These are phyloP conservation scores for Elongisporangium prolatum DNA, from an alignment of 352 stramenopile species.

Conservation along the genomic window DNA sequence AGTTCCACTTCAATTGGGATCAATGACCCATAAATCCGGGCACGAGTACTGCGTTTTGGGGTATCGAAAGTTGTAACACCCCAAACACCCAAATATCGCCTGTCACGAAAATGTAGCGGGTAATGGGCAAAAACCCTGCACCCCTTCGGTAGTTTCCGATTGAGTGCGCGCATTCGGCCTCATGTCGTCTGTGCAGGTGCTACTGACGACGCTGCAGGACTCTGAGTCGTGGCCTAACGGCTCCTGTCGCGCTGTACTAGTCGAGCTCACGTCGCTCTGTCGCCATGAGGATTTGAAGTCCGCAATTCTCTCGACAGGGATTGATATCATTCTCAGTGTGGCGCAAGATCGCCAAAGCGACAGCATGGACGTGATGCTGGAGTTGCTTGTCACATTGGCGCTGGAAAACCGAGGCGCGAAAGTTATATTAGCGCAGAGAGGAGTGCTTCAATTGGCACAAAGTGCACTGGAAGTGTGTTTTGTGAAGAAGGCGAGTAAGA, in stretches of 20 bases:
- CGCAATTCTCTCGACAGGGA: conserved; percentile 20
- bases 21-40: not conserved
- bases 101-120: no score
- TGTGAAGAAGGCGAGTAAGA: conserved; percentile 20
- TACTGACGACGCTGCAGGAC: conserved; percentile 40
- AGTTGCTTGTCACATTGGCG: conserved; percentile 33
- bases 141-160: not conserved
- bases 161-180: not conserved
- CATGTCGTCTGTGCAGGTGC: conserved; percentile 41
- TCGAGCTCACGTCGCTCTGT: conserved; percentile 35
- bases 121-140: not conserved
- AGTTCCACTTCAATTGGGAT: not conserved
- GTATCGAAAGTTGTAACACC: no score
- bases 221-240: conserved; percentile 9
- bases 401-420: conserved; percentile 18
- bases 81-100: not conserved
- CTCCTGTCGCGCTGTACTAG: conserved; percentile 16
- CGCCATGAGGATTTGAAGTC: conserved; percentile 27
- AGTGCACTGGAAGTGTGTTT: conserved; percentile 8
- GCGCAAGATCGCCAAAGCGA: conserved; percentile 13
- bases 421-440: conserved; percentile 8
- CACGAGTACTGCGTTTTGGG: no score
- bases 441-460: conserved; percentile 27
- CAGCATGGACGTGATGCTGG: conserved; percentile 31
- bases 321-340: conserved; percentile 28